A percentile compares a stretch with the other conserved stretches of the same genome.
phyloP scores from a whole-genome alignment of 140 eudicot species.

The Cichorium intybus region DNA sequence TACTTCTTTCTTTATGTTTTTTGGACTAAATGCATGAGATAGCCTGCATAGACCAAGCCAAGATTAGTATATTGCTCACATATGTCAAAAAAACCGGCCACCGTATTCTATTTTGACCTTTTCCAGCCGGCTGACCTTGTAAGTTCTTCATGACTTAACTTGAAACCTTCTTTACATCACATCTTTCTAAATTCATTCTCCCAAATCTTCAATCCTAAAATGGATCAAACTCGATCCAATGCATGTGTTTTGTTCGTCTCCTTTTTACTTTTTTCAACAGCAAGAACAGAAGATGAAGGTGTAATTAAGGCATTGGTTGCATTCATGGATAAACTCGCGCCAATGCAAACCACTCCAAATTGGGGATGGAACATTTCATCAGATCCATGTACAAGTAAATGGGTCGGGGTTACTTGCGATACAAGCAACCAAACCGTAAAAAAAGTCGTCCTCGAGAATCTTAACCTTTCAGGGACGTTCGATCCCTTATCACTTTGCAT shows the following conservation, averaged over 20 bases:
- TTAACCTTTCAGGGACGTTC: slow-evolving; percentile 42
- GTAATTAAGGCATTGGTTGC: slow-evolving; percentile 41
- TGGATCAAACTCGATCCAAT: slow-evolving; percentile 29
- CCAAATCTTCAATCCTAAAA: neutral
- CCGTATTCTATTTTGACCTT: slow-evolving; percentile 18
- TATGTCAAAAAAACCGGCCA: slow-evolving; percentile 41
- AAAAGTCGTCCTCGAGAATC: slow-evolving; percentile 49
- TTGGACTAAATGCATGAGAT: neutral
- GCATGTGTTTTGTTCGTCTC: slow-evolving; percentile 11
- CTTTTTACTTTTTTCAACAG: slow-evolving; percentile 30
- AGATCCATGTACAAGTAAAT: slow-evolving; percentile 53
- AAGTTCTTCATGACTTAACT: slow-evolving; percentile 6
- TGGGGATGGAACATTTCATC: slow-evolving; percentile 71
- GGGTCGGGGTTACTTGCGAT: slow-evolving; percentile 61
- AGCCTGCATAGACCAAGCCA: slow-evolving; percentile 35
- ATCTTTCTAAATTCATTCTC: slow-evolving; percentile 7
- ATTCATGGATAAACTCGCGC: slow-evolving; percentile 64
- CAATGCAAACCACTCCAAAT: slow-evolving; percentile 10
- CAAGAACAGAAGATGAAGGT: slow-evolving; percentile 38
- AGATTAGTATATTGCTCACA: slow-evolving; percentile 16
- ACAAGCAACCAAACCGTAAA: slow-evolving; percentile 26
- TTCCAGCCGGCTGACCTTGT: slow-evolving; percentile 38
- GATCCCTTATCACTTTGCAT: slow-evolving; percentile 47
- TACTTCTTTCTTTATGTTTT: neutral
- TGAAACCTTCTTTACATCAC: neutral